Base-by-base conservation (phyloP, 768 basidiomycete genomes). In the Panaeolus papilionaceus region DNA sequence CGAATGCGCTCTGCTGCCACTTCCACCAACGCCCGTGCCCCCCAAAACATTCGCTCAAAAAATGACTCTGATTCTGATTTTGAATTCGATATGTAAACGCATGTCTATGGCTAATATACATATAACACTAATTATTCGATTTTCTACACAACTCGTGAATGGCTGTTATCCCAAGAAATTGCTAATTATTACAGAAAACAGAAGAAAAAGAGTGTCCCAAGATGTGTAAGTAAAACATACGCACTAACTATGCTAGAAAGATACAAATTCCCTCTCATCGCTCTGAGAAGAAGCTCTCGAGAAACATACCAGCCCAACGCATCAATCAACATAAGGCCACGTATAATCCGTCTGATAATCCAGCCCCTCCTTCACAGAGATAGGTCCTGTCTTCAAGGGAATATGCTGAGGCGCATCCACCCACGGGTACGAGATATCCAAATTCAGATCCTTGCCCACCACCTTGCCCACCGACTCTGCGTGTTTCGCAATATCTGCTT, bases 1-100 rank as follows among this genome's bases (percentile, higher is more conserved):
- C 81, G 80, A 23, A 85, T 84, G 83, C 83, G 84, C 28, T 92
- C 90, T 18, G 83, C 86, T 26, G 80, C 80, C 4, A 87, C 89
- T 0, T 83, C 83, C n/a, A 85, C 84, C 9, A 92, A 90, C 68
- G 79, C 79, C 7, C 80, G 78, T 38, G 70, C 79, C 2, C 73
- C 76, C 28, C 91, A 86, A 80, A 92, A 90, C 69, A 79, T 92
- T 44, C 82, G 87, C 68, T 80, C 79, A 12, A 75, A 70, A 38
- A 82, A 84, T 68, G 67, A 71, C 33, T 86, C 85, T 45, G 88
- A 91, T 72, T 92, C 91, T 38, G 95, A 95, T 76, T 92, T 96
- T 75, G 93, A 94, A 73, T 89, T 90, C 74, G 89, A 89, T 72
- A 78, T 89, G 79, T 90, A 86, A 72, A 33, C 47, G 23, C 4